Evolutionary conservation across 805 yeast genomes (phyloP).

Genomic region (Ogataea paradorogensis): DNA sequence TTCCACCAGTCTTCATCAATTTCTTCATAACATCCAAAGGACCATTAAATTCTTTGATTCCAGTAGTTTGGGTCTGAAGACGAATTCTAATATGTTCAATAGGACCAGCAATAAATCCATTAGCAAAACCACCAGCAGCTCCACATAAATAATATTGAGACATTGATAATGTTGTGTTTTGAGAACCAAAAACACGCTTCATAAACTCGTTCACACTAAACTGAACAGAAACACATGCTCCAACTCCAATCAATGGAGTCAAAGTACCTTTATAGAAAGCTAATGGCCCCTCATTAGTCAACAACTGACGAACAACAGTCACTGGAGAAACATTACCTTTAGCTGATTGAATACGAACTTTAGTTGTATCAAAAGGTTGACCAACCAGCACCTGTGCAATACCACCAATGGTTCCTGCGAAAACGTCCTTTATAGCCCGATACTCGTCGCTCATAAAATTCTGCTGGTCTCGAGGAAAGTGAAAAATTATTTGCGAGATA

Average conservation of each 20-base stretch:
- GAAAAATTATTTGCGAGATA: slow-evolving; percentile 9
- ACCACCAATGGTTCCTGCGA: slow-evolving; percentile 95
- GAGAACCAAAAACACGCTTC: slow-evolving; percentile 69
- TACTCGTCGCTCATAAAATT: slow-evolving; percentile 11
- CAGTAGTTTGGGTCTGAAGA: slow-evolving; percentile 78
- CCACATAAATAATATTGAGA: slow-evolving; percentile 80
- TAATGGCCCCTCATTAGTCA: slow-evolving; percentile 74
- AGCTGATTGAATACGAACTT: slow-evolving; percentile 88
- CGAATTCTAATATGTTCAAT: slow-evolving; percentile 94
- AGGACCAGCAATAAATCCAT: slow-evolving; percentile 86
- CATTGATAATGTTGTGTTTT: slow-evolving; percentile 45
- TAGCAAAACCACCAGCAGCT: slow-evolving; percentile 87
- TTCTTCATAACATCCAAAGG: slow-evolving; percentile 70
- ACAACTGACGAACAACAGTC: slow-evolving; percentile 70
- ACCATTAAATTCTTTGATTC: slow-evolving; percentile 54
- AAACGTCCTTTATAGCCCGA: slow-evolving; percentile 68
- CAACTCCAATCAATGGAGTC: slow-evolving; percentile 94
- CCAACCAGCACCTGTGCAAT: slow-evolving; percentile 94
- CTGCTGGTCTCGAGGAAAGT: background rate
- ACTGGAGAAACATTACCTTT: slow-evolving; percentile 69
- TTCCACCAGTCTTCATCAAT: slow-evolving; percentile 52
- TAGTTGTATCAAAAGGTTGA: slow-evolving; percentile 94
- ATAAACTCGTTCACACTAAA: slow-evolving; percentile 92
- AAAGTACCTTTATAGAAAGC: slow-evolving; percentile 94
- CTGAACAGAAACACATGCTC: slow-evolving; percentile 95